phyloP scores from a whole-genome alignment of 2,329 filamentous ascomycete genomes.

The Sporothrix variecibatus region DNA sequence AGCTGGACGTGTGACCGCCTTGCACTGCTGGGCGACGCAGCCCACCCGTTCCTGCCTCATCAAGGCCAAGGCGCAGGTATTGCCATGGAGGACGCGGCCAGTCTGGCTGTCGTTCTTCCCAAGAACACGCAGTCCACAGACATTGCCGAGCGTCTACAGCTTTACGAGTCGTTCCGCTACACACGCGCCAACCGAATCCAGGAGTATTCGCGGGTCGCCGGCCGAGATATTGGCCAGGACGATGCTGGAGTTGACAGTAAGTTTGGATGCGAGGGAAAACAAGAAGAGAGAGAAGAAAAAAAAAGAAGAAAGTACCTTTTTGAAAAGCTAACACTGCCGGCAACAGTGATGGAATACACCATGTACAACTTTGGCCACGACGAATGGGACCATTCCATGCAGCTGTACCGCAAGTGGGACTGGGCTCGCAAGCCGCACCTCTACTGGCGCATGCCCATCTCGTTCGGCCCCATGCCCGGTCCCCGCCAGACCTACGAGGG shows the following conservation, averaged over 20 bases:
- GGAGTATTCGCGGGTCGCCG: constrained; percentile 51
- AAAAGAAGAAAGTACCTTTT: background rate
- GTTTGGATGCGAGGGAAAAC: background rate
- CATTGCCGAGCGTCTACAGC: constrained; percentile 55
- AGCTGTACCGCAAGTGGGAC: constrained; percentile 52
- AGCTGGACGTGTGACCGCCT: constrained; percentile 57
- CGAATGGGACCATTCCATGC: constrained; percentile 56
- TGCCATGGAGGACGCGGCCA: constrained; percentile 68
- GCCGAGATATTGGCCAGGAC: constrained; percentile 47
- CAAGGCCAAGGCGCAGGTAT: constrained; percentile 63
- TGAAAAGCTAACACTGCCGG: no score
- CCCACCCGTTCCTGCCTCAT: constrained; percentile 66
- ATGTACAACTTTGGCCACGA: constrained; percentile 60
- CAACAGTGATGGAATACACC: constrained; percentile 44
- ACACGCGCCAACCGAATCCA: constrained; percentile 45
- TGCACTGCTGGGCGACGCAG: constrained; percentile 65
- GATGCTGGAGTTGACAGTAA: constrained; percentile 44
- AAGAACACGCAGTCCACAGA: constrained; percentile 46
- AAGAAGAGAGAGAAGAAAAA: constrained; percentile 9
- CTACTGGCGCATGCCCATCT: constrained; percentile 48
- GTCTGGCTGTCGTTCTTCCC: constrained; percentile 58
- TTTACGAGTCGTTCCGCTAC: constrained; percentile 62
- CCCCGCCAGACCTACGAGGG: constrained; percentile 44
- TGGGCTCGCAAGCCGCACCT: constrained; percentile 42
- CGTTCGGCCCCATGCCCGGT: constrained; percentile 50